phyloP scores from a whole-genome alignment of 305 asterid genomes.

The Fraxinus angustifolia region DNA sequence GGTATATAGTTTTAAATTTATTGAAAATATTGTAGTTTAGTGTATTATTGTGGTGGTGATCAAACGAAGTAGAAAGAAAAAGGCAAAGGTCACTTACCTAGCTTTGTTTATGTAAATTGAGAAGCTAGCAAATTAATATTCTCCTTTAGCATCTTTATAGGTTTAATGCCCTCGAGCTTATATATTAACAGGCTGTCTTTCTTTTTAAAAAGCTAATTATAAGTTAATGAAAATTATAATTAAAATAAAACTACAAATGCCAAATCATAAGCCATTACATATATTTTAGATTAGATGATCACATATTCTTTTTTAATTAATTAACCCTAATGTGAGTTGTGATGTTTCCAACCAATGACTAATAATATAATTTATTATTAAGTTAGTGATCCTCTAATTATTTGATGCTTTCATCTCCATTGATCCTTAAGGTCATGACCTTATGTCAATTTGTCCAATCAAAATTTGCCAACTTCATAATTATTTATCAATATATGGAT shows the following conservation, averaged over 20 bases:
- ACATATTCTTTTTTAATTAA: not conserved
- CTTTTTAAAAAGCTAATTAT: constrained; percentile 3
- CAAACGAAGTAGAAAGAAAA: not conserved
- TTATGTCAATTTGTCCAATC: not conserved
- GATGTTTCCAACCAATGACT: not conserved
- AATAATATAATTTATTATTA: not conserved
- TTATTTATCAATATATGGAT: not conserved
- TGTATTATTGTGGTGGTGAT: not conserved
- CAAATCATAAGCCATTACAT: not conserved
- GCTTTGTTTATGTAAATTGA: not conserved
- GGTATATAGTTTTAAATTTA: not conserved
- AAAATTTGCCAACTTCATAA: not conserved
- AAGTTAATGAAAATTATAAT: not conserved
- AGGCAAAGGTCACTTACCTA: not conserved
- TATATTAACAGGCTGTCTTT: constrained; percentile 7
- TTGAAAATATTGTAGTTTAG: not conserved
- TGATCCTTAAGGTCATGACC: not conserved
- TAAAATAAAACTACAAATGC: not conserved
- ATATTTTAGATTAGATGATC: not conserved
- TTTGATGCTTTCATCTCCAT: not conserved
- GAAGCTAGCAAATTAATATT: not conserved
- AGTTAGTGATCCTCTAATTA: not conserved
- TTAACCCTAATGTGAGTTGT: not conserved
- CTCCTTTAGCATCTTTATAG: constrained; percentile 13
- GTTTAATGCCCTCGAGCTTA: not conserved